phyloP scores from a whole-genome alignment of 164 flowering plant species.

The Magnolia changhungtana region DNA sequence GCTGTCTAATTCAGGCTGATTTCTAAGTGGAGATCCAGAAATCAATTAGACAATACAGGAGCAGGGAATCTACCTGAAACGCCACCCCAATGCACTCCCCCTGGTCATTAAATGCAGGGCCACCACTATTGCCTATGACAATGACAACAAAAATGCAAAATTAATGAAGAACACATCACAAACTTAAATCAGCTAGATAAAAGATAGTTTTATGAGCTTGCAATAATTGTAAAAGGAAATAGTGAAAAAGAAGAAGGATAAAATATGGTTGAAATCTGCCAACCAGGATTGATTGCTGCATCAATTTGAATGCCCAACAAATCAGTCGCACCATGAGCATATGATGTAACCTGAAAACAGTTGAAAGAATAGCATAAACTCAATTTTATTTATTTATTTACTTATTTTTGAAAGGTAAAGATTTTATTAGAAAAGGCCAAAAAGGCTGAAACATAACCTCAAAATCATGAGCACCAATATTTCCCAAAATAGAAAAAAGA shows the following conservation, averaged over 20 bases:
- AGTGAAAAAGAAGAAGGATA: not conserved
- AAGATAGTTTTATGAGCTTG: not conserved
- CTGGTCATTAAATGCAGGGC: constrained; percentile 95
- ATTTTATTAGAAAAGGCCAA: too few species aligned
- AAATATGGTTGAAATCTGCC: constrained; percentile 14
- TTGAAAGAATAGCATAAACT: not conserved
- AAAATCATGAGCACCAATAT: too few species aligned
- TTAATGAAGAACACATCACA: not conserved
- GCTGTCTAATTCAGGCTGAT: not conserved
- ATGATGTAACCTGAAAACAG: constrained; percentile 76
- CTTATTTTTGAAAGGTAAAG: too few species aligned
- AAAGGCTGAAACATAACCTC: too few species aligned
- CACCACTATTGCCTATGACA: constrained; percentile 93
- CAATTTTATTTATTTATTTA: too few species aligned
- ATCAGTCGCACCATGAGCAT: constrained; percentile 94
- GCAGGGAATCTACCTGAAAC: constrained; percentile 72
- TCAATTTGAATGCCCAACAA: constrained; percentile 98
- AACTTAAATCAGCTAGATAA: constrained; percentile 2
- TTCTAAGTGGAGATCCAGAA: not conserved
- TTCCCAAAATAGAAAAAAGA: not conserved
- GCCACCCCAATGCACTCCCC: constrained; percentile 99
- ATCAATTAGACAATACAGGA: not conserved
- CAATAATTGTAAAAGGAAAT: not conserved
- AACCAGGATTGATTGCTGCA: constrained; percentile 99
- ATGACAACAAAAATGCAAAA: constrained; percentile 19